A percentile compares a stretch with the other conserved stretches of the same genome.
phyloP scores from a whole-genome alignment of 192 early-diverging fungal genomes.

The Entomortierella beljakovae region DNA sequence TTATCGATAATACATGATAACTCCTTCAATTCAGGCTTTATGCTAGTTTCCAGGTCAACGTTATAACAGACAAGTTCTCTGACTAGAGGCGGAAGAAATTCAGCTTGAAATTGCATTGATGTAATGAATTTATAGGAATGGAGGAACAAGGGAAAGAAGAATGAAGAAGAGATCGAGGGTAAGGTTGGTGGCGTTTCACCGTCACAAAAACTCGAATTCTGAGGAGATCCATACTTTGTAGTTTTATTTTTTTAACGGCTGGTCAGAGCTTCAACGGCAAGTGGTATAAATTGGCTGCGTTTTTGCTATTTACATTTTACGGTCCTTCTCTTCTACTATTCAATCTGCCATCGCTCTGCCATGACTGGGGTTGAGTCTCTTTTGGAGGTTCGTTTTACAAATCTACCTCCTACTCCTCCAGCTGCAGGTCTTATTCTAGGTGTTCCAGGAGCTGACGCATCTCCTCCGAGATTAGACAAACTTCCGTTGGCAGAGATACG shows the following conservation, averaged over 20 bases:
- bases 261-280: no score
- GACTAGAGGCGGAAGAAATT: constrained; percentile 36
- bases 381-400: background rate
- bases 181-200: no score
- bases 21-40: background rate
- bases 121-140: no score
- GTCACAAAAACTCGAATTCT: no score
- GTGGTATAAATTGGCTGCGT: no score
- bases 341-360: constrained; percentile 40
- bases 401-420: background rate
- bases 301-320: no score
- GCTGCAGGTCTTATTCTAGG: background rate
- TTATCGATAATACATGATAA: background rate
- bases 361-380: constrained; percentile 4
- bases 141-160: no score
- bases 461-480: background rate
- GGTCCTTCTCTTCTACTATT: no score
- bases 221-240: no score
- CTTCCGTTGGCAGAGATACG: background rate
- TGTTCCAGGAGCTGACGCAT: background rate
- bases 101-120: background rate
- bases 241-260: no score
- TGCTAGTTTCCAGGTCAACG: background rate
- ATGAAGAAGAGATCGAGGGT: no score
- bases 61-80: constrained; percentile 28